These are phyloP conservation scores for Glaciozyma antarctica DNA, from an alignment of 768 basidiomycete species.

Conservation along the genomic window DNA sequence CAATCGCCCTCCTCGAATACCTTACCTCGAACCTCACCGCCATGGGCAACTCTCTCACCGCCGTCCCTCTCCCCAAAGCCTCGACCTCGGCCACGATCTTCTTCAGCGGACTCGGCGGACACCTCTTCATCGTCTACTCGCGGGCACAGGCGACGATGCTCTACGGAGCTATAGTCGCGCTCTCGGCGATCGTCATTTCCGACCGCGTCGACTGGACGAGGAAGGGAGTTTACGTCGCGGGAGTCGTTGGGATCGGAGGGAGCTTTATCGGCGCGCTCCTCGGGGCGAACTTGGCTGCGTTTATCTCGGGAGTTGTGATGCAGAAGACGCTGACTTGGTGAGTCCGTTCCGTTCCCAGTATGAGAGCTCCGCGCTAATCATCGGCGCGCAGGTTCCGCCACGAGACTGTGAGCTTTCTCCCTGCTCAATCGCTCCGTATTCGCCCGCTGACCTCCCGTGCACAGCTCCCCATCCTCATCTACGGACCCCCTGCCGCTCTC, in stretches of 20 bases:
- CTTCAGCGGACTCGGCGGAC: constrained; percentile 59
- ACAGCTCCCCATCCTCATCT: constrained; percentile 52
- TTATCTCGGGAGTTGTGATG: constrained; percentile 55
- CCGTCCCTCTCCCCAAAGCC: constrained; percentile 56
- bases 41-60: constrained; percentile 31
- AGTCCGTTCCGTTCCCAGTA: constrained; percentile 5
- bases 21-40: constrained; percentile 56
- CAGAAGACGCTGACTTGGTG: constrained; percentile 66
- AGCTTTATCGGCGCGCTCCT: constrained; percentile 54
- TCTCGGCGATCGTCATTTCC: constrained; percentile 23
- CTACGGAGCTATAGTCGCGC: constrained; percentile 24
- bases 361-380: background rate
- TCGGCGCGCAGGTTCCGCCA: constrained; percentile 51
- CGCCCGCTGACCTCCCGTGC: no score
- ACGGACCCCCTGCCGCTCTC: constrained; percentile 61
- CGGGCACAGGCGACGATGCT: constrained; percentile 36
- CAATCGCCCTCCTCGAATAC: constrained; percentile 64
- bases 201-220: constrained; percentile 28
- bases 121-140: constrained; percentile 51
- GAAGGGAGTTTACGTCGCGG: constrained; percentile 39
- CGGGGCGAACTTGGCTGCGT: constrained; percentile 61
- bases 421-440: no score
- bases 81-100: constrained; percentile 51
- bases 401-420: constrained; percentile 43
- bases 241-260: constrained; percentile 47